Conservation (phyloP, 1,284 basidiomycete species). For the Neolentinus lepideus region DNA sequence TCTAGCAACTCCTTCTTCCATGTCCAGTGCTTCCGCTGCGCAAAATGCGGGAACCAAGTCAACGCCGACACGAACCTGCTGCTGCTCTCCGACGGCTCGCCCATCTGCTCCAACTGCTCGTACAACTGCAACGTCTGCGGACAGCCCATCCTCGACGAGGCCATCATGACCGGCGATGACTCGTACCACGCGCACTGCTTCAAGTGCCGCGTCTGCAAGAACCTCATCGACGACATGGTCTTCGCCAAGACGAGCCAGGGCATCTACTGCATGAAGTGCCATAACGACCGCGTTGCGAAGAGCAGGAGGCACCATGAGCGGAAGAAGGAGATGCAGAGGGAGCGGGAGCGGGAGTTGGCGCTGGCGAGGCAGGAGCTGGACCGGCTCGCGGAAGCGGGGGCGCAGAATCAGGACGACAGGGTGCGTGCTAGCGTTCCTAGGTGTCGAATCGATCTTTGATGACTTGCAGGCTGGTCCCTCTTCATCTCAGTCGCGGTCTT, state of each 20-base stretch:
- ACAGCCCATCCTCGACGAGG: conserved; percentile 90
- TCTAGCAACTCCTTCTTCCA: conserved; percentile 76
- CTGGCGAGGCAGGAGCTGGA: conserved; percentile 14
- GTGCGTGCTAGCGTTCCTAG: neutral
- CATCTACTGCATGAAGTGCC: conserved; percentile 98
- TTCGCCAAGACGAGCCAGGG: conserved; percentile 98
- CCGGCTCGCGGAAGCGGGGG: conserved; percentile 2
- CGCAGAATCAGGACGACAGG: neutral
- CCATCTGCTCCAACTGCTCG: conserved; percentile 95
- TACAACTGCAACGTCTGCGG: conserved; percentile 95
- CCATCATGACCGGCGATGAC: conserved; percentile 98
- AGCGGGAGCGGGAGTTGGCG: conserved; percentile 41
- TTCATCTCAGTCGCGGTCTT: neutral
- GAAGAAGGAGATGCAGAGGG: conserved; percentile 40
- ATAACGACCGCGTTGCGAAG: conserved; percentile 93
- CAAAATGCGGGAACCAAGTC: conserved; percentile 74
- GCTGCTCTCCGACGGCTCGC: conserved; percentile 92
- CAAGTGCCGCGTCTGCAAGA: conserved; percentile 92
- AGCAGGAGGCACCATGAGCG: conserved; percentile 85
- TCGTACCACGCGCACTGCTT: conserved; percentile 99
- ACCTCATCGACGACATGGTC: conserved; percentile 94
- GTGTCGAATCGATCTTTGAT: neutral
- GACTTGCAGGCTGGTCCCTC: neutral
- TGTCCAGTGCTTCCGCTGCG: conserved; percentile 79
- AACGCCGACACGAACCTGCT: conserved; percentile 94